These are phyloP conservation scores for Mucor irregularis DNA, from an alignment of 371 early-diverging fungal genomes.

Conservation along the genomic window DNA sequence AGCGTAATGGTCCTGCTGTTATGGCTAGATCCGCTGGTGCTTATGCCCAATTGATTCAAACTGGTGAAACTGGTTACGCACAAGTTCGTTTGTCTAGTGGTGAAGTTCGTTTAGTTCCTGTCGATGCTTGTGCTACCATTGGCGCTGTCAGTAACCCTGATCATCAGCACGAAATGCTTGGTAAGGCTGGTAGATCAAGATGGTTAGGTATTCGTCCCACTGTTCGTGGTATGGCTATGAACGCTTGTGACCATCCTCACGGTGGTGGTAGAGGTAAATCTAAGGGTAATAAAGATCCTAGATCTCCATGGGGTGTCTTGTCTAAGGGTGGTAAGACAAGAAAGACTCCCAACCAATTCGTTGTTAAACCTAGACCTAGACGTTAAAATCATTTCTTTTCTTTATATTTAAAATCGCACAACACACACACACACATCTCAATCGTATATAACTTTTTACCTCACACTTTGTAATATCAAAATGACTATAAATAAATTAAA, in stretches of 20 bases:
- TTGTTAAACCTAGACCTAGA: constrained; percentile 78
- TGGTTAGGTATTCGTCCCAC: constrained; percentile 90
- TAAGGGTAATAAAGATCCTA: constrained; percentile 91
- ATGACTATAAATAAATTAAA: constrained; percentile 7
- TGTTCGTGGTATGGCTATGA: constrained; percentile 99
- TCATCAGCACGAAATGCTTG: constrained; percentile 87
- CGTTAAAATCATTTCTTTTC: constrained; percentile 40
- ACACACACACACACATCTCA: not conserved
- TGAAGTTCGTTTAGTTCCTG: constrained; percentile 89
- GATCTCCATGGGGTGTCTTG: constrained; percentile 93
- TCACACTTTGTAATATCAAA: constrained; percentile 7
- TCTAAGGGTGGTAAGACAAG: constrained; percentile 97
- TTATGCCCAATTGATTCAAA: constrained; percentile 85
- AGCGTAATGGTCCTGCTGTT: constrained; percentile 79
- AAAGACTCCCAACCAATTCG: constrained; percentile 71
- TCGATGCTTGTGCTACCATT: constrained; percentile 89
- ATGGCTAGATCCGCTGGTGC: constrained; percentile 91
- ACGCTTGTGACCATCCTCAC: constrained; percentile 98
- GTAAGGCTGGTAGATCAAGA: constrained; percentile 91
- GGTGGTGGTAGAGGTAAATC: constrained; percentile 98
- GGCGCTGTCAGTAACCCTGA: constrained; percentile 93
- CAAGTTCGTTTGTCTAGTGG: constrained; percentile 88
- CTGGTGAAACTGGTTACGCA: constrained; percentile 78
- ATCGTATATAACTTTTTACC: constrained; percentile 3
- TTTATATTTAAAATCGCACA: not conserved